These are phyloP conservation scores for Ambrosia hybrid DNA, from an alignment of 140 eudicot genomes.

Conservation along the genomic window DNA sequence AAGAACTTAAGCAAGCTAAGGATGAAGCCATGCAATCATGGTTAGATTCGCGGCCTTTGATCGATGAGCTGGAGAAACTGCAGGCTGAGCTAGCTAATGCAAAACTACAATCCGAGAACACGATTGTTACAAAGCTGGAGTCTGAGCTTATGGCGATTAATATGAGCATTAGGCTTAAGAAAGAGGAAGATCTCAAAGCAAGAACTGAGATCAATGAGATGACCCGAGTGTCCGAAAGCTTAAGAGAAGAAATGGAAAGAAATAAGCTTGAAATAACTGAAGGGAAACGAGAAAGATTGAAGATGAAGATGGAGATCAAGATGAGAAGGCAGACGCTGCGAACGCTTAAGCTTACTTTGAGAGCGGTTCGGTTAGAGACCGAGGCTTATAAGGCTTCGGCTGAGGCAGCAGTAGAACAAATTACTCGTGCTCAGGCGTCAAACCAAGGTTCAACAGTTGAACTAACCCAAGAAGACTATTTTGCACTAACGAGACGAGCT, in stretches of 20 bases:
- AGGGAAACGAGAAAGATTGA: slow-evolving; percentile 32
- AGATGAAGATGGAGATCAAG: slow-evolving; percentile 37
- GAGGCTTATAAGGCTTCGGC: slow-evolving; percentile 52
- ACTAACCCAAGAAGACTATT: slow-evolving; percentile 51
- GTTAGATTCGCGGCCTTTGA: slow-evolving; percentile 56
- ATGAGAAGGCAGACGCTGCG: slow-evolving; percentile 52
- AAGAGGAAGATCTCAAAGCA: slow-evolving; percentile 48
- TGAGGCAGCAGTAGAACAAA: slow-evolving; percentile 41
- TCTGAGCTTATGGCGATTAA: slow-evolving; percentile 48
- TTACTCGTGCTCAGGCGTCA: slow-evolving; percentile 18
- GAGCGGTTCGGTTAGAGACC: slow-evolving; percentile 51
- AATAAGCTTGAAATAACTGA: slow-evolving; percentile 39
- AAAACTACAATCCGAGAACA: slow-evolving; percentile 26
- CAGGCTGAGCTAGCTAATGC: slow-evolving; percentile 38
- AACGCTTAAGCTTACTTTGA: slow-evolving; percentile 42
- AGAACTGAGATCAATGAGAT: slow-evolving; percentile 35
- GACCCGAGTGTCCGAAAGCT: slow-evolving; percentile 34
- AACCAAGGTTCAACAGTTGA: slow-evolving; percentile 25
- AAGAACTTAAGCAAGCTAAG: slow-evolving; percentile 56
- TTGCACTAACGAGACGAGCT: slow-evolving; percentile 47
- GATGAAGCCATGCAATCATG: slow-evolving; percentile 63
- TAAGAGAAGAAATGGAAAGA: slow-evolving; percentile 49
- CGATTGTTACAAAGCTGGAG: slow-evolving; percentile 41
- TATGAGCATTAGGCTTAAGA: slow-evolving; percentile 36
- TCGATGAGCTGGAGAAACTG: slow-evolving; percentile 57